A percentile compares a stretch with the other conserved stretches of the same genome.
Conservation (phyloP, 176 grass and related monocot genomes). For the Bolboschoenus planiculmis region DNA sequence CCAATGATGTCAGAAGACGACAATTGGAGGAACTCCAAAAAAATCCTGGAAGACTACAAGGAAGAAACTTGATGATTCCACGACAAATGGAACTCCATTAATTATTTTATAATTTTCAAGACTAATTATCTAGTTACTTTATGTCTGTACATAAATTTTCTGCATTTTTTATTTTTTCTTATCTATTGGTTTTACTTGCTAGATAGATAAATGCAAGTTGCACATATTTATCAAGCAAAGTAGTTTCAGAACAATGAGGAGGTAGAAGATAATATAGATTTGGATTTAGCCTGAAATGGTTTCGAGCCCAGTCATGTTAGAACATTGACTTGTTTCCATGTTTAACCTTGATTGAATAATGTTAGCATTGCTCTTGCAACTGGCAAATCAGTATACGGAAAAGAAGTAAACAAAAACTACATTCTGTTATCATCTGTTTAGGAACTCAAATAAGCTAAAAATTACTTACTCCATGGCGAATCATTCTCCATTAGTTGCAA, state of each 20-base stretch:
- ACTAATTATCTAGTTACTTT: not conserved
- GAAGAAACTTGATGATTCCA: not conserved
- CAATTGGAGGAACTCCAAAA: not conserved
- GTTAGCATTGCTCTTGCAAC: not conserved
- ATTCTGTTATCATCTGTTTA: not conserved
- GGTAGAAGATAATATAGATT: not conserved
- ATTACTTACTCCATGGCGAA: no score
- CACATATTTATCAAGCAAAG: conserved; percentile 2
- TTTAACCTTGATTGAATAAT: not conserved
- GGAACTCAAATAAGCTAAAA: not conserved
- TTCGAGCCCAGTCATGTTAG: not conserved
- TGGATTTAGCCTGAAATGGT: not conserved
- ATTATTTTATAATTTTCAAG: not conserved
- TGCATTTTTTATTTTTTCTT: not conserved
- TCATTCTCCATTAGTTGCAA: not conserved
- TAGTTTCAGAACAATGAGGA: not conserved
- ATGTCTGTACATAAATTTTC: not conserved
- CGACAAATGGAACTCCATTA: not conserved
- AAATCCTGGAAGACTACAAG: not conserved
- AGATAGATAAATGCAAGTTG: conserved; percentile 6
- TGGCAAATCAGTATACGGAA: not conserved
- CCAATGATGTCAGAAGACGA: not conserved
- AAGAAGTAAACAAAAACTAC: not conserved
- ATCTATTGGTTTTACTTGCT: not conserved
- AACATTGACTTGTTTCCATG: not conserved